Evolutionary conservation across 2,329 filamentous ascomycete genomes (phyloP).

Genomic region (Lachnellula willkommii): DNA sequence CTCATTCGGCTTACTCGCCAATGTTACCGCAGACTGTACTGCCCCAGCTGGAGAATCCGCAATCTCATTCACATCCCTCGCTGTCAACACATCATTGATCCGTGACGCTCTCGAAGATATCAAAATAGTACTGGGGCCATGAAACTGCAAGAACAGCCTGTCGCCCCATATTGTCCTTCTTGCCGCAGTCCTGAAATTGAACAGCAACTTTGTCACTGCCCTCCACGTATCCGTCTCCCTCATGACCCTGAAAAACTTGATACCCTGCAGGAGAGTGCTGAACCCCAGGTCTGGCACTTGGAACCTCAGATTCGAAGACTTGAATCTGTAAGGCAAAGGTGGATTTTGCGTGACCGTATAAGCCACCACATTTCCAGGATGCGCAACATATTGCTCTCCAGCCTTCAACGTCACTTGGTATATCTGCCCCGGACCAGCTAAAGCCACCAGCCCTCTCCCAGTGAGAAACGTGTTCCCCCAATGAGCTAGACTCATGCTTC

Average conservation of each 20-base stretch:
- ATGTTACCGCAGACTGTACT: constrained; percentile 54
- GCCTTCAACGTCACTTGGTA: constrained; percentile 77
- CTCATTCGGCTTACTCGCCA: constrained; percentile 37
- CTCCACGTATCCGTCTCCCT: constrained; percentile 69
- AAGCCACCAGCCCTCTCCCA: constrained; percentile 77
- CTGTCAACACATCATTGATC: constrained; percentile 70
- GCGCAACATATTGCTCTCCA: constrained; percentile 85
- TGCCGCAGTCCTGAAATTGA: constrained; percentile 67
- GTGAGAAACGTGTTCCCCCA: constrained; percentile 91
- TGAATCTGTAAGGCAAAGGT: constrained; percentile 82
- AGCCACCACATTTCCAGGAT: constrained; percentile 86
- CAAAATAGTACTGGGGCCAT: constrained; percentile 78
- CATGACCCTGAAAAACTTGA: constrained; percentile 69
- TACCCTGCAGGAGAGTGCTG: constrained; percentile 58
- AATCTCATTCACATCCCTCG: constrained; percentile 81
- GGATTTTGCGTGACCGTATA: constrained; percentile 72
- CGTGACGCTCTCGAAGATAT: constrained; percentile 81
- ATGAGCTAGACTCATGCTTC: constrained; percentile 69
- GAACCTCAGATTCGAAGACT: constrained; percentile 66
- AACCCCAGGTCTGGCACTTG: constrained; percentile 69
- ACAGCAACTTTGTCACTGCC: constrained; percentile 56
- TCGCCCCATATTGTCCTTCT: constrained; percentile 90
- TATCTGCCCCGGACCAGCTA: constrained; percentile 82
- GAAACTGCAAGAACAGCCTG: constrained; percentile 83
- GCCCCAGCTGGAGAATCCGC: constrained; percentile 73